phyloP scores from a whole-genome alignment of 768 basidiomycete genomes.

The Amanita rubescens region DNA sequence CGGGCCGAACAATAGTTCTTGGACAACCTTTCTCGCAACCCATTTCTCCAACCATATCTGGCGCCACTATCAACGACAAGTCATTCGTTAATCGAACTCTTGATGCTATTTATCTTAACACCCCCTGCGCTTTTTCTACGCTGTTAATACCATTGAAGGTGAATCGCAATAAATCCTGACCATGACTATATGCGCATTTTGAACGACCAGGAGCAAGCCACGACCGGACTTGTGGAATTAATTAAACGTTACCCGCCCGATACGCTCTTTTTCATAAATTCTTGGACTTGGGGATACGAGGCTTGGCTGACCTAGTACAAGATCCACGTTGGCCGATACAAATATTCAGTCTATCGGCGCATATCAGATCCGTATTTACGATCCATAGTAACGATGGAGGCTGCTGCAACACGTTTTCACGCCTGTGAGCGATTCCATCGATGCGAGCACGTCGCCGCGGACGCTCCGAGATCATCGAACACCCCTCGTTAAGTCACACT shows the following conservation, averaged over 20 bases:
- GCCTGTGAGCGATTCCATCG: slow-evolving; percentile 84
- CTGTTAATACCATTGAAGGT: slow-evolving; percentile 57
- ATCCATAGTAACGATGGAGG: slow-evolving; percentile 52
- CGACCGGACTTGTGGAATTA: slow-evolving; percentile 57
- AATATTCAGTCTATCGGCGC: slow-evolving; percentile 56
- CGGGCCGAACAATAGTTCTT: slow-evolving; percentile 83
- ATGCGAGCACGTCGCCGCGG: slow-evolving; percentile 51
- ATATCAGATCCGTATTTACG: slow-evolving; percentile 55
- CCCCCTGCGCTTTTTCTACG: slow-evolving; percentile 52
- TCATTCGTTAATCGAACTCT: slow-evolving; percentile 35
- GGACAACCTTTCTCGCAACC: slow-evolving; percentile 58
- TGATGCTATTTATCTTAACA: slow-evolving; percentile 81
- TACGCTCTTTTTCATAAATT: slow-evolving; percentile 81
- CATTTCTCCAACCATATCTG: slow-evolving; percentile 67
- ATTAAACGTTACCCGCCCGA: slow-evolving; percentile 58
- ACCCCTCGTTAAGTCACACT: slow-evolving; percentile 31
- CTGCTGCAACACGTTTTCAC: slow-evolving; percentile 72
- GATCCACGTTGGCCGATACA: slow-evolving; percentile 93
- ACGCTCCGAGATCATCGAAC: slow-evolving; percentile 19
- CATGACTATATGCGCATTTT: background rate
- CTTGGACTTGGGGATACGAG: slow-evolving; percentile 81
- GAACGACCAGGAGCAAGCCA: slow-evolving; percentile 49
- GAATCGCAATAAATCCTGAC: background rate
- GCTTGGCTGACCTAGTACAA: slow-evolving; percentile 17
- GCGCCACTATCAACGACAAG: slow-evolving; percentile 18